Conservation (phyloP, 148 eudicot species). For the Nepenthes mirabilis region DNA sequence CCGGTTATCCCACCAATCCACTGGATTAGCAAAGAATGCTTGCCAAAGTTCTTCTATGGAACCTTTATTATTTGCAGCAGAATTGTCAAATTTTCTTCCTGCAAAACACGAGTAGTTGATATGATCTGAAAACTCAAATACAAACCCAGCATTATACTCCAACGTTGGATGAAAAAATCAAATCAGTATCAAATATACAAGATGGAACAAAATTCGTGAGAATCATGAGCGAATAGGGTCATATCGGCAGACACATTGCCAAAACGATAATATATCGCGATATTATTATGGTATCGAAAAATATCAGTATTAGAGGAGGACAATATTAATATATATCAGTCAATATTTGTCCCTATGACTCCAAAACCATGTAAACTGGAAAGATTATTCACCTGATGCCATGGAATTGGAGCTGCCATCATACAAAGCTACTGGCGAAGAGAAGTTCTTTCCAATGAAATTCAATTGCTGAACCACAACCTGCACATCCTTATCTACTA, state of each 20-base stretch:
- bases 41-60: conserved; percentile 85
- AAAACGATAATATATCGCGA: too few species aligned
- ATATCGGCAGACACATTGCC: too few species aligned
- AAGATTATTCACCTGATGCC: conserved; percentile 20
- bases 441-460: conserved; percentile 49
- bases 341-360: too few species aligned
- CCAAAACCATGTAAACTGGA: neutral
- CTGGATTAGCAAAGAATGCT: conserved; percentile 88
- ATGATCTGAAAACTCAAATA: neutral
- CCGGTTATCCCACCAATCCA: conserved; percentile 98
- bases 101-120: conserved; percentile 5
- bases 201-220: too few species aligned
- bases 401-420: conserved; percentile 44
- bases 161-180: too few species aligned
- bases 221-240: too few species aligned
- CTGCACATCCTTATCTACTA: conserved; percentile 23
- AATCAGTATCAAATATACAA: too few species aligned
- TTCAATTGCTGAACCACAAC: conserved; percentile 78
- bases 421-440: conserved; percentile 41
- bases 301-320: too few species aligned
- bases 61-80: conserved; percentile 26
- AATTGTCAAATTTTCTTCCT: conserved; percentile 30
- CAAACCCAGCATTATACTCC: neutral
- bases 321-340: too few species aligned
- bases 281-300: too few species aligned